Evolutionary conservation across 1,139 yeast species (phyloP), one percentile per base, ranked within the genome.

Genomic region (Candida sanyaensis): DNA sequence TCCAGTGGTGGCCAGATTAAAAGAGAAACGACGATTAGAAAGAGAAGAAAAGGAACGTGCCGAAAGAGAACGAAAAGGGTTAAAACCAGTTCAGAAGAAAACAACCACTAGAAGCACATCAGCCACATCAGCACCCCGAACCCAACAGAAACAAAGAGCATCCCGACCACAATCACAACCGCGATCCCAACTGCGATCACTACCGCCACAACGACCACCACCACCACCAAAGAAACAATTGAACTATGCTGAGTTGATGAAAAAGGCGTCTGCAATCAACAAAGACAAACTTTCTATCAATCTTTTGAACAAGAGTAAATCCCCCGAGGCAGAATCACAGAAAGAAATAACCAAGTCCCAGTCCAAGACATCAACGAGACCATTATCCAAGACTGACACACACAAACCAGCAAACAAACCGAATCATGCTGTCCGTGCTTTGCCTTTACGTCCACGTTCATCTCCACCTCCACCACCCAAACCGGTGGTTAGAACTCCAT

Each of bases 191-290:
- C 28, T 36, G 8, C 12, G 21, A 28, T 17, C 21, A 17, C 21
- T 41, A 30, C 41, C 12, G 9, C 37, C 24, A 40, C n/a, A n/a
- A n/a, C n/a, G n/a, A n/a, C 53, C 24, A 45, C 45, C 46, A 45
- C 60, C 52, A 5, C 34, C 44, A 8, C 59, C 62, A 11, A 57
- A 55, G 10, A 78, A 82, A 55, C 84, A 84, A 57, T 64, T 84
- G 61, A 75, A 83, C 9, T 87, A 84, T 58, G 78, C 77, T 42
- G 89, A 86, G 49, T 68, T 87, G 51, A 85, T 86, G 89, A 81
- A 80, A 55, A 81, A 82, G 59, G 93, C 93, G 0, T 81, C 82
- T n/a, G 66, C 69, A 28, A 77, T 82, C 11, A 83, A 75, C 50
- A 70, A 70, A 43, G 62, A 65, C 43, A 75, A 74, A 53, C 63